Percentiles rank a stretch among this genome's conserved stretches.
Evolutionary conservation across 352 stramenopile genomes (phyloP).

Genomic region (Phytophthora fragariae): DNA sequence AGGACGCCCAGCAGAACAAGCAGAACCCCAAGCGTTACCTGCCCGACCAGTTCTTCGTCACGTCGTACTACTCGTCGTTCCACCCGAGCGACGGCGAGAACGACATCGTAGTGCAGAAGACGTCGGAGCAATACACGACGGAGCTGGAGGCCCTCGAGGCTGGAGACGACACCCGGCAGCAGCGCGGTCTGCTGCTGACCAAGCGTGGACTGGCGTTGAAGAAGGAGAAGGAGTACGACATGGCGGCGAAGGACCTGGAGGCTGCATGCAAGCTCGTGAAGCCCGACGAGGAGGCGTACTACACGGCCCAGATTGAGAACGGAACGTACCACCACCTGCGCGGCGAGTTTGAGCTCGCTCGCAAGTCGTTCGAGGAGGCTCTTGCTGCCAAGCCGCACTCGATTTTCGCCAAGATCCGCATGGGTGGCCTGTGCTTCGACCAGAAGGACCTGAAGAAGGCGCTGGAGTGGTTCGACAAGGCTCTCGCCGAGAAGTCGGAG

Average conservation of each 20-base stretch:
- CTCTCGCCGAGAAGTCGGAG: constrained; percentile 65
- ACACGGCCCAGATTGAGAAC: constrained; percentile 81
- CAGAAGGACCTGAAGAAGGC: constrained; percentile 81
- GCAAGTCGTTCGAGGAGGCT: constrained; percentile 73
- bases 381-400: constrained; percentile 71
- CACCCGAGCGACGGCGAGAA: constrained; percentile 82
- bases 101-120: constrained; percentile 64
- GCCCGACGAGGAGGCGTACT: constrained; percentile 62
- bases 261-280: constrained; percentile 58
- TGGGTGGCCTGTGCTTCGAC: constrained; percentile 85
- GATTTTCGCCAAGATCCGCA: constrained; percentile 84
- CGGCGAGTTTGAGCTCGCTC: constrained; percentile 74
- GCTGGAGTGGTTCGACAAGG: constrained; percentile 81
- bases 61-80: constrained; percentile 89
- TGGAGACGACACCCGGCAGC: constrained; percentile 33
- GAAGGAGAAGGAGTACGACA: constrained; percentile 73
- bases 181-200: constrained; percentile 64
- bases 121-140: constrained; percentile 60
- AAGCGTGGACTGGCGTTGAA: constrained; percentile 73
- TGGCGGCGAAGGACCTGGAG: constrained; percentile 66
- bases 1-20: constrained; percentile 66
- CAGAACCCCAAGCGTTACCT: constrained; percentile 66
- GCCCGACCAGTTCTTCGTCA: constrained; percentile 86
- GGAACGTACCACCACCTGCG: constrained; percentile 82
- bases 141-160: constrained; percentile 54